Percentiles rank a stretch among this genome's conserved stretches.
Conservation (phyloP, 1,284 basidiomycete species). For the Laetiporus sulphureus region DNA sequence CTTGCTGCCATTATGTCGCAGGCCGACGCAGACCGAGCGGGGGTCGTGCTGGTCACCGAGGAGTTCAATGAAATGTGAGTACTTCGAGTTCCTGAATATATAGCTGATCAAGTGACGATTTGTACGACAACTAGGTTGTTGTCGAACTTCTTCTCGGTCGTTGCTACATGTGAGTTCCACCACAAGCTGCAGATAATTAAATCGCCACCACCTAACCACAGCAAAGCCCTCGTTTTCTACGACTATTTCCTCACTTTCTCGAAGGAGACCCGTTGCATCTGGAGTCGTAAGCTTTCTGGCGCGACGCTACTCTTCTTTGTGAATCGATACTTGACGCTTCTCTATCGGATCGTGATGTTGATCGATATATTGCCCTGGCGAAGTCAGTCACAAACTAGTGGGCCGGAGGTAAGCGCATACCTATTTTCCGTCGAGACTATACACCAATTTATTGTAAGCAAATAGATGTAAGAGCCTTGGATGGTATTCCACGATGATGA, state of each 20-base stretch:
- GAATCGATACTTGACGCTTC: constrained; percentile 14
- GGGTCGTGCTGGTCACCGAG: constrained; percentile 2
- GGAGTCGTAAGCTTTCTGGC: constrained; percentile 13
- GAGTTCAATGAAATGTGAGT: constrained; percentile 7
- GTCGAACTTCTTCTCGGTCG: constrained; percentile 5
- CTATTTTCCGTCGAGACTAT: no score
- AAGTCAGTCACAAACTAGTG: no score
- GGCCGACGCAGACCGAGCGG: constrained; percentile 2
- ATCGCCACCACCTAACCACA: not conserved
- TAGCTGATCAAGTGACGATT: constrained; percentile 11
- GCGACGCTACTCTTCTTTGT: constrained; percentile 14
- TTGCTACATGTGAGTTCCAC: constrained; percentile 6
- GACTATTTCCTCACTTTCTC: constrained; percentile 15
- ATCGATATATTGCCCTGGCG: constrained; percentile 9
- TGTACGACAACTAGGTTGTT: constrained; percentile 3
- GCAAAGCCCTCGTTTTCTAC: constrained; percentile 14
- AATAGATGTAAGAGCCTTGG: constrained; percentile 9
- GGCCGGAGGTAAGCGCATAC: no score
- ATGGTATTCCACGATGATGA: not conserved
- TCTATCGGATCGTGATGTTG: constrained; percentile 10
- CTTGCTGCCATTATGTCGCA: constrained; percentile 11
- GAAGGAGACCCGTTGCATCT: constrained; percentile 13
- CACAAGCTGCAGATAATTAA: not conserved
- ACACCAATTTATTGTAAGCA: no score
- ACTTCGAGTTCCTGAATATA: not conserved